Evolutionary conservation across 1,284 basidiomycete species (phyloP).

Genomic region (Lentinula novae-zelandiae): DNA sequence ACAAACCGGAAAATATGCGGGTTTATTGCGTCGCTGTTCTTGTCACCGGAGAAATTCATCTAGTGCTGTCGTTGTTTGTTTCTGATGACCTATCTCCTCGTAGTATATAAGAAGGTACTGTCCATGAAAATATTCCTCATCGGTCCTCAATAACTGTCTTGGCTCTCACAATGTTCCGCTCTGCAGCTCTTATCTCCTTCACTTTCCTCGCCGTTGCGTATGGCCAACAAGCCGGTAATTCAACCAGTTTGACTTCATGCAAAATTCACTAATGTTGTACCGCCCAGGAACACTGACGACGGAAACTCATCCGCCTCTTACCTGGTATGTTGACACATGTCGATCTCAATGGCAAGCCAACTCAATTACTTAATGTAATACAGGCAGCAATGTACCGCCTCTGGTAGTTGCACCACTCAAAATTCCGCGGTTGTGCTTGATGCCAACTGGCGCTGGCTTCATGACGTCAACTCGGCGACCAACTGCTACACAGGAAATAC

Average conservation of each 20-base stretch:
- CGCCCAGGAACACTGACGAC: conserved; percentile 2
- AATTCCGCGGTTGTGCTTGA: conserved; percentile 39
- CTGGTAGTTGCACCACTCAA: conserved; percentile 34
- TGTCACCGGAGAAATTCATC: background rate
- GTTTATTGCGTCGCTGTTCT: background rate
- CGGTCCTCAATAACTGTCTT: background rate
- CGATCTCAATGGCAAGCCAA: no score
- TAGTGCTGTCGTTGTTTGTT: background rate
- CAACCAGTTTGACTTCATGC: background rate
- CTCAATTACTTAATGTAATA: background rate
- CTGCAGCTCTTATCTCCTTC: conserved; percentile 13
- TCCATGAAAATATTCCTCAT: background rate
- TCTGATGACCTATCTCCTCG: no score
- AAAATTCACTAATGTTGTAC: background rate
- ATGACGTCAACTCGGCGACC: conserved; percentile 36
- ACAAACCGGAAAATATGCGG: background rate
- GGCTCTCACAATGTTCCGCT: conserved; percentile 10
- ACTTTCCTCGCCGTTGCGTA: conserved; percentile 11
- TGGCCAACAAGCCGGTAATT: conserved; percentile 11
- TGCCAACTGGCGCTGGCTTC: conserved; percentile 41
- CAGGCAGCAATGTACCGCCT: conserved; percentile 33
- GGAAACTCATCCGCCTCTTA: conserved; percentile 35
- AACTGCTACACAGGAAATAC: conserved; percentile 56
- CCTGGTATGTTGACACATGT: conserved; percentile 16
- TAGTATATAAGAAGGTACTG: background rate